Base-by-base conservation (phyloP, 2,329 filamentous ascomycete species). In the Daldinia sp. region DNA sequence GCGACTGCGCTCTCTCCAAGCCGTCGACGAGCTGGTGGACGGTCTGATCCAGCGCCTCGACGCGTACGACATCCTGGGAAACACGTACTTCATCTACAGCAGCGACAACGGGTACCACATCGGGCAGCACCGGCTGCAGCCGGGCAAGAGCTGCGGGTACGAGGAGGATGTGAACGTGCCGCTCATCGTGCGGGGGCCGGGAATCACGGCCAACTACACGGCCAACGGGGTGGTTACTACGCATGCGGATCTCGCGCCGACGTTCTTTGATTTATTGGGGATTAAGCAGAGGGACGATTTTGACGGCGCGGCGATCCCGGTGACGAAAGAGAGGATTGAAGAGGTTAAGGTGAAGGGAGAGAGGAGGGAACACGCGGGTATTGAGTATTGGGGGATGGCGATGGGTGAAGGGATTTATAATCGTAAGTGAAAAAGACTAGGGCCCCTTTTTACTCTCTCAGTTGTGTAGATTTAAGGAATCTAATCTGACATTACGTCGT, bases 61-160 rank as follows among this genome's bases (percentile, higher is more conserved):
- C 4, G 72, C 81, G 0, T 82, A 87, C 0, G 88, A 87, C n/a
- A 80, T 92, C 1, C 82, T 92, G 13, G 89, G 88, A 61, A 86
- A 88, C 30, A 85, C 87, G 0, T 89, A 87, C 69, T 79, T 89
- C 26, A 82, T 89, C 50, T 89, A 87, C 76, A 87, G 85, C 9
- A 82, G 82, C 4, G 87, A 89, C 75, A 89, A 89, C 70, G 87
- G 87, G 1, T 89, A 82, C 75, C 87, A 89, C 71, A 85, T 89
- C 61, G 84, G 85, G 9, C 86, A 89, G 72, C 87, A 89, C 75
- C 83, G 87, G 0, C 77, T 89, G 26, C 83, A 83, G 42, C 86
- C 87, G 0, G 87, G 87, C 0, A 89, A 89, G 78, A 82, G 83
- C 48, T 88, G 86, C 62, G 84, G 82, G 0, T 88, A 83, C 72